Evolutionary conservation across 2,329 filamentous ascomycete genomes (phyloP), one percentile per base, ranked within the genome.

Genomic region (Trichoderma sp.): DNA sequence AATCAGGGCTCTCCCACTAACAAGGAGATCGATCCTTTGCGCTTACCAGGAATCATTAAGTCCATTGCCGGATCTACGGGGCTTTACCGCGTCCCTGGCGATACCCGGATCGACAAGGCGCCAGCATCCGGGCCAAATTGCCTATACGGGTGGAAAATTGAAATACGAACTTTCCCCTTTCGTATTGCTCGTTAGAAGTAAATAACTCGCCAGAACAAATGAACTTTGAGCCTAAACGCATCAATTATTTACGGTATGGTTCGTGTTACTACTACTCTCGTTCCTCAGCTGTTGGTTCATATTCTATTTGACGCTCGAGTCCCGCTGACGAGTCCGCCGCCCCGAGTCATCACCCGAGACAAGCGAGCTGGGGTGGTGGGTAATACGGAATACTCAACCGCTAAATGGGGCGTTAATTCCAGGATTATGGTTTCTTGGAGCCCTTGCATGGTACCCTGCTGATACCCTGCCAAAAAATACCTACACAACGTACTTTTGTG

Each of bases 371-470:
- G 52, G 62, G 33, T 31, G 29, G 33, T 65, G 62, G 61, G n/a
- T 65, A 56, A 43, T 29, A 21, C 33, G 62, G 62, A 65, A 65
- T 57, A 53, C 47, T 64, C 61, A 21, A n/a, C 31, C 19, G 29
- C 49, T 13, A 29, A 16, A 24, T 24, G 16, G 55, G 61, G 24
- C 21, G 24, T 43, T 1, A n/a, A n/a, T 10, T n/a, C 40, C 40
- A 43, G 29, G 16, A 19, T 21, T 19, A 21, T 27, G 43, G 29
- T 55, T 10, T 47, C 14, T 63, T 31, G 47, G 47, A 49, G 11
- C 8, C n/a, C 19, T 24, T 49, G n/a, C 10, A 4, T 24, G 47
- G 10, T 11, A 21, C 11, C n/a, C 19, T 47, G 49, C 49, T 24
- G n/a, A 11, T 24, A 21, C 24, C 21, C 19, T 56, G 31, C 24